phyloP scores from a whole-genome alignment of 108 stramenopile species.

The Cylindrotheca fusiformis region DNA sequence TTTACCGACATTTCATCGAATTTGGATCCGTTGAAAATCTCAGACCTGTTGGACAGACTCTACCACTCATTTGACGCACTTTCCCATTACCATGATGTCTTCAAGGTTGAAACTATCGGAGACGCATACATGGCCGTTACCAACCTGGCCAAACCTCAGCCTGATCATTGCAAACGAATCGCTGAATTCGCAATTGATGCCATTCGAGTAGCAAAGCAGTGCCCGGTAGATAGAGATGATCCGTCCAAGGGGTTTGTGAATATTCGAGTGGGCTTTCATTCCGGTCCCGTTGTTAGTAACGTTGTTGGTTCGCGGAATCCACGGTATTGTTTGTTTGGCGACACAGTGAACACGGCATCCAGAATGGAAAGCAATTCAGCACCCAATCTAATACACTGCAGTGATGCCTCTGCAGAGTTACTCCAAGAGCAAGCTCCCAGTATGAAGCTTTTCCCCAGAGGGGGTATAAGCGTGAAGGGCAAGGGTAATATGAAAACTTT shows the following conservation, averaged over 20 bases:
- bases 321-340: conserved; percentile 63
- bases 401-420: conserved; percentile 40
- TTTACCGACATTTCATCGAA: conserved; percentile 58
- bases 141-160: conserved; percentile 62
- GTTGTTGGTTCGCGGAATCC: conserved; percentile 72
- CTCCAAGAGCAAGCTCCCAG: conserved; percentile 45
- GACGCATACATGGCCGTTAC: conserved; percentile 73
- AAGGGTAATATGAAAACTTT: conserved; percentile 69
- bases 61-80: conserved; percentile 65
- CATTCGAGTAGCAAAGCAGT: conserved; percentile 51
- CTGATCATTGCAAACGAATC: conserved; percentile 72
- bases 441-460: conserved; percentile 45
- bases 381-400: conserved; percentile 40
- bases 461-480: conserved; percentile 60
- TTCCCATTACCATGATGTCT: conserved; percentile 61
- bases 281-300: conserved; percentile 68
- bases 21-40: conserved; percentile 52
- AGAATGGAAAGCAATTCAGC: conserved; percentile 60
- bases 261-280: conserved; percentile 70
- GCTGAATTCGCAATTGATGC: conserved; percentile 69
- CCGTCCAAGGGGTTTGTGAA: conserved; percentile 51
- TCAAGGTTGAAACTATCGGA: conserved; percentile 80
- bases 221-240: conserved; percentile 50
- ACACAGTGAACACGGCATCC: conserved; percentile 68
- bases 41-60: conserved; percentile 63